A percentile compares a stretch with the other conserved stretches of the same genome.
Conservation (phyloP, 371 early-diverging fungal species). For the Mortierella sp. region DNA sequence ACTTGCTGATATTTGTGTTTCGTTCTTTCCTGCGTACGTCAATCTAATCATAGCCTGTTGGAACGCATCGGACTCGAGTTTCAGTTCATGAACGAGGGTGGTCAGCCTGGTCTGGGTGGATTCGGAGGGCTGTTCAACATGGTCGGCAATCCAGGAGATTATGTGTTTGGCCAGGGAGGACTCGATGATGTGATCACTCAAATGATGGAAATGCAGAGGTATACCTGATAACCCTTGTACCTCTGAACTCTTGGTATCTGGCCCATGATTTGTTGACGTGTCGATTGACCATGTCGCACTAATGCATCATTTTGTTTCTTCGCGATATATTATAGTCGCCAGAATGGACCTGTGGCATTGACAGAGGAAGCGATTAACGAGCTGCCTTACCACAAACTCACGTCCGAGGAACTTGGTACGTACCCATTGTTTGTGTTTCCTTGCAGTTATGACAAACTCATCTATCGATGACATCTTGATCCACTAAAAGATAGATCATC, state of each 20-base stretch:
- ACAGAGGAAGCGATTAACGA: conserved; percentile 73
- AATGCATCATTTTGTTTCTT: neutral
- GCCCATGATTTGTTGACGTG: neutral
- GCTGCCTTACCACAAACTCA: conserved; percentile 65
- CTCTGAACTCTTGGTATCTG: neutral
- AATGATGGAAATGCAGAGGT: conserved; percentile 81
- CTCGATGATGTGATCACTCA: conserved; percentile 86
- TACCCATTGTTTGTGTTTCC: neutral
- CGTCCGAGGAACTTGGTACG: conserved; percentile 66
- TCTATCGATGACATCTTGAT: neutral
- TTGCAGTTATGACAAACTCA: neutral
- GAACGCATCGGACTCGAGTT: conserved; percentile 30
- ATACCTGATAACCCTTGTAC: conserved; percentile 29
- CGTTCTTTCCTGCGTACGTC: neutral
- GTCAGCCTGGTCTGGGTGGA: conserved; percentile 8
- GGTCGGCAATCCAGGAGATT: conserved; percentile 73
- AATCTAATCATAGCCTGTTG: conserved; percentile 21
- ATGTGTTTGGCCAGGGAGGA: conserved; percentile 72
- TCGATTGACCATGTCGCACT: neutral
- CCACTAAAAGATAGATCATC: neutral
- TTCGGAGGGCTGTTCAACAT: conserved; percentile 51
- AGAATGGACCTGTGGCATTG: conserved; percentile 78
- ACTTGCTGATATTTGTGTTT: neutral
- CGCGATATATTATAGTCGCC: conserved; percentile 44
- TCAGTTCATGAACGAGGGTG: neutral